Percentiles rank a stretch among this genome's conserved stretches.
These are phyloP conservation scores for Xerocomellus amylosporus DNA, from an alignment of 768 basidiomycete species.

Conservation along the genomic window DNA sequence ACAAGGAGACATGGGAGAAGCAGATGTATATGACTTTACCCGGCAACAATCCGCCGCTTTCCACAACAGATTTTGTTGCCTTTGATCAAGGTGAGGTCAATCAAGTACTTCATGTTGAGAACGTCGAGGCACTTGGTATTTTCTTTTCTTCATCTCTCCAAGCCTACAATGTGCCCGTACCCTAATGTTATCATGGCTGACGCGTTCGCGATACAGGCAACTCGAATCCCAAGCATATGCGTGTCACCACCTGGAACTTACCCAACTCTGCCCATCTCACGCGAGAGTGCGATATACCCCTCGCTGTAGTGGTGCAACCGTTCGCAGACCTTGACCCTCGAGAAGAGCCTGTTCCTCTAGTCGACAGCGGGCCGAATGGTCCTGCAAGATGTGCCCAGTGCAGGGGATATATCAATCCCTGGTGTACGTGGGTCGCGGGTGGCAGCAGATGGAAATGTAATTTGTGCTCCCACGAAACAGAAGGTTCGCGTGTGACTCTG, in stretches of 20 bases:
- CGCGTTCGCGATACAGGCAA: conserved; percentile 52
- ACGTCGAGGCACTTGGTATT: background rate
- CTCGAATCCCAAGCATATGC: conserved; percentile 86
- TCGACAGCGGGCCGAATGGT: conserved; percentile 67
- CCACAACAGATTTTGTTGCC: conserved; percentile 85
- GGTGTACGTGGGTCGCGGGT: conserved; percentile 81
- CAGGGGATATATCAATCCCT: conserved; percentile 90
- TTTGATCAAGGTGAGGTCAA: conserved; percentile 76
- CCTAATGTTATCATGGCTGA: conserved; percentile 11
- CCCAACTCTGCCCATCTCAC: conserved; percentile 79
- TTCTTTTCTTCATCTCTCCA: background rate
- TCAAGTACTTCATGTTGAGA: background rate
- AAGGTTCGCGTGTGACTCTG: conserved; percentile 54
- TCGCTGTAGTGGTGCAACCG: conserved; percentile 84
- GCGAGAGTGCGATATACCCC: conserved; percentile 77
- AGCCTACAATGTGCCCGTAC: background rate
- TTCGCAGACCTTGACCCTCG: conserved; percentile 78
- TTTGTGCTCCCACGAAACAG: conserved; percentile 78
- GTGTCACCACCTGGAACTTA: conserved; percentile 86
- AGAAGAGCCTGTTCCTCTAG: conserved; percentile 77
- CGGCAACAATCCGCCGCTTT: conserved; percentile 67
- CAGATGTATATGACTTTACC: conserved; percentile 65
- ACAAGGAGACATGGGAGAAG: conserved; percentile 75
- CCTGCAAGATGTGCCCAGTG: conserved; percentile 85
- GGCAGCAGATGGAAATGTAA: conserved; percentile 92